Base-by-base conservation (phyloP, 345 rosid species). In the Hirschfeldia incana region DNA sequence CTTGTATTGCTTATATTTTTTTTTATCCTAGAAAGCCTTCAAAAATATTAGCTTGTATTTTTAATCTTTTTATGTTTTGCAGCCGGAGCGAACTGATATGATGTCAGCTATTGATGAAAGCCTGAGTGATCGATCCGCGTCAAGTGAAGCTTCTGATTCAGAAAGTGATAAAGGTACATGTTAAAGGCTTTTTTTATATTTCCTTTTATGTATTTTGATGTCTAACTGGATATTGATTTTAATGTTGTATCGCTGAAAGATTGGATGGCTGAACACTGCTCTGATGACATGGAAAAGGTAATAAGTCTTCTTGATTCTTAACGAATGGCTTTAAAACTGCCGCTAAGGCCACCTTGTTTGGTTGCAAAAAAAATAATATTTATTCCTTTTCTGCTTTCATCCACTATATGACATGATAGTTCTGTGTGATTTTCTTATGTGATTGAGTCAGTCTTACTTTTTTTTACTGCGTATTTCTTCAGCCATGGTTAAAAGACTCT, bases 71-170 rank as follows among this genome's bases (percentile, higher is more conserved):
- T n/a, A 28, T 67, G 55, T 55, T 55, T 36, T 86, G 81, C 85
- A 94, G 97, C 75, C 76, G 69, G 87, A 80, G 72, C 76, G 81
- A 36, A 86, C 36, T 79, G 89, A 85, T 82, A 78, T 73, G 74
- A 82, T 84, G 78, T 85, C 89, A 66, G 85, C 85, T 76, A 82
- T 77, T 69, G 84, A 85, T 79, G 91, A 83, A 80, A 82, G 82
- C 73, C 67, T 85, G 80, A 78, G 84, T 65, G 91, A 88, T 74
- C 85, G 72, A 76, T 78, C 87, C 70, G 84, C 86, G 6, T 66
- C 84, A 51, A 87, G 87, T 83, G 75, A 80, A 77, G 51, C 85
- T 82, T 90, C 89, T 75, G 88, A 85, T 81, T 85, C 84, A 17
- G 86, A 82, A 63, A 84, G 77, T 69, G 83, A 82, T 79, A 86